A percentile compares a stretch with the other conserved stretches of the same genome.
These are phyloP conservation scores for Trichoderma citrinoviride DNA, from an alignment of 2,329 filamentous ascomycete species.

Conservation along the genomic window DNA sequence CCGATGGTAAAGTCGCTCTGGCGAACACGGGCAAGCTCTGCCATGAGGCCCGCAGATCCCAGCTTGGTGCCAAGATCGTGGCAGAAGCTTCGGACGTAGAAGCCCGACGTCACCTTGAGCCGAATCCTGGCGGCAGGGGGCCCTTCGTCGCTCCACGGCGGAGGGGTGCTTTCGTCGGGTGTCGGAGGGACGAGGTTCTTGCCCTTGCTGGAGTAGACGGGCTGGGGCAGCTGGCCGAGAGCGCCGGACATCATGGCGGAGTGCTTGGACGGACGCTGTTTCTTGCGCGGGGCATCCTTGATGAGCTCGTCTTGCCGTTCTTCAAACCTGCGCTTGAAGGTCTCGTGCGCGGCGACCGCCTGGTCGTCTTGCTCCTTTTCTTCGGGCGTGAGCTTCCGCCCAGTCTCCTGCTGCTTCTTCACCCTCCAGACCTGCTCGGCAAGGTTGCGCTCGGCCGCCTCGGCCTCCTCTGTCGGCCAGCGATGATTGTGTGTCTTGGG, in stretches of 20 bases:
- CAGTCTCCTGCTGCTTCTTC: conserved; percentile 54
- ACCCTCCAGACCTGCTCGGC: conserved; percentile 69
- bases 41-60: conserved; percentile 81
- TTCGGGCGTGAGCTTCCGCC: conserved; percentile 51
- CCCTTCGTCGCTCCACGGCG: conserved; percentile 58
- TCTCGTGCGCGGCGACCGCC: conserved; percentile 55
- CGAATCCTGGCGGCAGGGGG: conserved; percentile 78
- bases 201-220: conserved; percentile 41
- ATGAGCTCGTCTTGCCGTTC: conserved; percentile 57
- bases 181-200: conserved; percentile 53
- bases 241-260: conserved; percentile 57
- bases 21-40: conserved; percentile 72
- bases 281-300: conserved; percentile 46
- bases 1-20: conserved; percentile 79
- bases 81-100: conserved; percentile 92
- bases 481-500: conserved; percentile 75
- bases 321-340: conserved; percentile 57
- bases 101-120: conserved; percentile 92
- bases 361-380: conserved; percentile 55
- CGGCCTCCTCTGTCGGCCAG: conserved; percentile 78
- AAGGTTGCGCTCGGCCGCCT: conserved; percentile 69
- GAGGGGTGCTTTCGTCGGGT: conserved; percentile 47
- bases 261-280: conserved; percentile 32
- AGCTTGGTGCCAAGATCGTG: conserved; percentile 86
- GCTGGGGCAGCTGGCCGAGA: conserved; percentile 50